Base-by-base conservation (phyloP, 768 basidiomycete genomes). In the Leucogyrophana mollusca region DNA sequence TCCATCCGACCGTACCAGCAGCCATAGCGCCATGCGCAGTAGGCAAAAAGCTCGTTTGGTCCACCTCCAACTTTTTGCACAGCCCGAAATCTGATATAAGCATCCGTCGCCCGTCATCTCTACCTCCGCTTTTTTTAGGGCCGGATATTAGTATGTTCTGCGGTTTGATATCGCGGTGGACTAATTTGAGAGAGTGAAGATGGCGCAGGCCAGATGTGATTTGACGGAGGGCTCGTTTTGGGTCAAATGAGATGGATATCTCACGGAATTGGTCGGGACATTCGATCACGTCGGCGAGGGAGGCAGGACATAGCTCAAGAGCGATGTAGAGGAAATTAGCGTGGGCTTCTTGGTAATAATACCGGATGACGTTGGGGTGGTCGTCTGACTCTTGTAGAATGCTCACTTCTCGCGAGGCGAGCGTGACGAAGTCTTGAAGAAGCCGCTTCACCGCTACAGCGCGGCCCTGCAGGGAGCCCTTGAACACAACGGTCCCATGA, bases 81-180 rank as follows among this genome's bases (percentile, higher is more conserved):
- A 99, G 74, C 27, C 96, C 96, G 62, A 99, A 98, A 68, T 99
- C 96, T 1, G 94, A 96, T 47, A 94, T 94, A 50, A 94, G 70
- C 91, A 94, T 93, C 39, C 90, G 73, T 55, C 90, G 69, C 60
- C 64, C 78, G 38, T 63, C 67, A 56, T 61, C 70, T 58, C 60
- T 69, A 50, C 68, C 68, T 8, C 68, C 70, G 14, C 75, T 79
- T 40, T 73, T 74, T 57, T 86, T 87, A 2, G 80, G 79, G 11
- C 72, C 72, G 11, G 91, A 90, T 9, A 98, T 77, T 11, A 99
- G 79, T 45, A 99, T 97, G 59, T 99, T 99, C 65, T 94, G 95
- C 4, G 95, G 95, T 60, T 99, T 99, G 67, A 99, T 96, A 64
- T 98, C 95, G 24, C 95, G 82, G 69, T 98, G 95, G n/a, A 97